A percentile compares a stretch with the other conserved stretches of the same genome.
Evolutionary conservation across 176 grass and related monocot genomes (phyloP).

Genomic region (Pharus latifolius): DNA sequence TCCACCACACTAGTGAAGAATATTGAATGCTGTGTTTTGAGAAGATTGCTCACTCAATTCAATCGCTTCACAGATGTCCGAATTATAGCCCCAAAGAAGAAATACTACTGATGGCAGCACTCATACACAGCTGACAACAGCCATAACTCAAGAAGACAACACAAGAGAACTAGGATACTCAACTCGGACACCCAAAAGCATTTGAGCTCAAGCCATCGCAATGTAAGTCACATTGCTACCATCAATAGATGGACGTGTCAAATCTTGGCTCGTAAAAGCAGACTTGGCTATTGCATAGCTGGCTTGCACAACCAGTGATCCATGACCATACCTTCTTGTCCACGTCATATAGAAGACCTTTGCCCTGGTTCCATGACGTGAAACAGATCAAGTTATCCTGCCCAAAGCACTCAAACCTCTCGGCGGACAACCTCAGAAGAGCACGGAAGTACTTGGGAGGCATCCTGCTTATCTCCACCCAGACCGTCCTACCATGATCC

Average conservation of each 20-base stretch:
- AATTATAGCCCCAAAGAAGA: background rate
- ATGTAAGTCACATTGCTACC: background rate
- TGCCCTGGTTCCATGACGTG: slow-evolving; percentile 98
- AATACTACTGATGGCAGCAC: background rate
- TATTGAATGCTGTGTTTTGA: slow-evolving; percentile 4
- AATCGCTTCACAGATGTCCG: background rate
- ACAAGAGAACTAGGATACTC: background rate
- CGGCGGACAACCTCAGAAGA: slow-evolving; percentile 75
- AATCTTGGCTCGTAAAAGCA: slow-evolving; percentile 96
- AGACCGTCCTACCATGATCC: slow-evolving; percentile 72
- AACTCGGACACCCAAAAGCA: slow-evolving; percentile 3
- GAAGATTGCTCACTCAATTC: slow-evolving; percentile 3
- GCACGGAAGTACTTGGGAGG: slow-evolving; percentile 83
- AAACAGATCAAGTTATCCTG: slow-evolving; percentile 97
- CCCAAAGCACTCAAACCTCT: slow-evolving; percentile 98
- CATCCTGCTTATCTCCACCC: slow-evolving; percentile 94
- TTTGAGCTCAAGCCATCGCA: background rate
- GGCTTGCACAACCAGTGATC: slow-evolving; percentile 70
- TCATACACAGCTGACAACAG: background rate
- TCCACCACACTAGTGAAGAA: background rate
- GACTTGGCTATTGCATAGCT: slow-evolving; percentile 89
- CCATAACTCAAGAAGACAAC: background rate
- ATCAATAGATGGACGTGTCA: slow-evolving; percentile 42
- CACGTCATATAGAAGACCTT: slow-evolving; percentile 81
- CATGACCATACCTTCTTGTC: slow-evolving; percentile 93